Conservation (phyloP, 768 basidiomycete species). For the Suillus ampliporus region DNA sequence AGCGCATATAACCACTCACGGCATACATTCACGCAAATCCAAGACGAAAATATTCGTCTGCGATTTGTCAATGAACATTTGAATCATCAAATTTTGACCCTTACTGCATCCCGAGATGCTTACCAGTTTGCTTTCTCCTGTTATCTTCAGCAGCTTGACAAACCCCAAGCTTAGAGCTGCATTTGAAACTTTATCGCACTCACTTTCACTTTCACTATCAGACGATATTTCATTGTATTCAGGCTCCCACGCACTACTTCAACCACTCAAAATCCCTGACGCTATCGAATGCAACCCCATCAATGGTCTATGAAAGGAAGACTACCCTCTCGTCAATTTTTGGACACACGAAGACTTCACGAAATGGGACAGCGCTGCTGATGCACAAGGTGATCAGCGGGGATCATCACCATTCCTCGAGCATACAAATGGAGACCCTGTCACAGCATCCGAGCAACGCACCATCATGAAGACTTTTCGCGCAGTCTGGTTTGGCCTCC, state of each 20-base stretch:
- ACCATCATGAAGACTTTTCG: background rate
- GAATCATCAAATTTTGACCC: too few species aligned
- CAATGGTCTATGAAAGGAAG: background rate
- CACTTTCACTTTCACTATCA: too few species aligned
- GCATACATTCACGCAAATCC: background rate
- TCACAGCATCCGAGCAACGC: background rate
- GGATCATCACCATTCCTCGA: background rate
- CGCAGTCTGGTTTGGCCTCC: background rate
- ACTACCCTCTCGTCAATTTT: conserved; percentile 1
- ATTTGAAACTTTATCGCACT: too few species aligned
- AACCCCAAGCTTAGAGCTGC: too few species aligned
- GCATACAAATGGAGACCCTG: background rate
- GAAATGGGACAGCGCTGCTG: background rate
- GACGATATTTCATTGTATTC: too few species aligned
- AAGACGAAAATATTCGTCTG: too few species aligned
- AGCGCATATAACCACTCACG: background rate
- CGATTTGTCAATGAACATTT: too few species aligned
- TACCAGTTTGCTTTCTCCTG: too few species aligned
- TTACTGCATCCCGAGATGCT: too few species aligned
- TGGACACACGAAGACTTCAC: background rate
- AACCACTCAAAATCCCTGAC: background rate
- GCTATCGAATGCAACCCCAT: background rate
- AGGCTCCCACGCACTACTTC: too few species aligned
- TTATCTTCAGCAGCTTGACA: too few species aligned
- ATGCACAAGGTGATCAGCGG: background rate